Base-by-base conservation (phyloP, 1,139 yeast species). In the Kodamaea derodonti region DNA sequence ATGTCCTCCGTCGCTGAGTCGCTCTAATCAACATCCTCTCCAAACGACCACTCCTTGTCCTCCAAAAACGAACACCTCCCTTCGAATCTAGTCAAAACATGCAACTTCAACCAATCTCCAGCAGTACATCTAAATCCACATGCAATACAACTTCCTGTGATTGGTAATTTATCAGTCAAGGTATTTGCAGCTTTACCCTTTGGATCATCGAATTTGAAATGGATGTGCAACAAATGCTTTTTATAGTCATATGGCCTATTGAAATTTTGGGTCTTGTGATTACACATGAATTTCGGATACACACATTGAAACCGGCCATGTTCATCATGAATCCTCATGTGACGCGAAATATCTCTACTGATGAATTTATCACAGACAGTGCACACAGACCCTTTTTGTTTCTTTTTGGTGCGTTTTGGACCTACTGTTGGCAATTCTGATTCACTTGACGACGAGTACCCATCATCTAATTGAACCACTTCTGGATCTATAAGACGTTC, bases 221-320 rank as follows among this genome's bases (percentile, higher is more conserved):
- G 75, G 43, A 62, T 58, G 41, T 69, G 73, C 27, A 69, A 55
- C 33, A 69, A 51, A 43, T 69, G 75, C 37, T 69, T 69, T 41
- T 69, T 69, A 55, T 65, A 69, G 48, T 69, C 75, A 44, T 69
- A 69, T 2, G 75, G 75, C 29, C 75, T 55, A 46, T 69, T 69
- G 42, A 69, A 69, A 39, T 69, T 58, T 31, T 69, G 66, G 0
- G 73, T 67, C 42, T 66, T 65, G 45, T 69, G 75, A 40, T 56
- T 65, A 48, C 75, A 69, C 58, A 56, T 58, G 14, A 47, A 51
- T 32, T 59, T 58, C 1, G 75, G 74, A 41, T 62, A 69, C 17
- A 68, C 69, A 45, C 75, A 69, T 46, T 63, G 67, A 40, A 69
- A 69, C 14, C 75, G 45, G 2, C 75, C 74, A n/a, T 64, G 51